Base-by-base conservation (phyloP, 2,329 filamentous ascomycete genomes). In the Rutstroemia sp. region DNA sequence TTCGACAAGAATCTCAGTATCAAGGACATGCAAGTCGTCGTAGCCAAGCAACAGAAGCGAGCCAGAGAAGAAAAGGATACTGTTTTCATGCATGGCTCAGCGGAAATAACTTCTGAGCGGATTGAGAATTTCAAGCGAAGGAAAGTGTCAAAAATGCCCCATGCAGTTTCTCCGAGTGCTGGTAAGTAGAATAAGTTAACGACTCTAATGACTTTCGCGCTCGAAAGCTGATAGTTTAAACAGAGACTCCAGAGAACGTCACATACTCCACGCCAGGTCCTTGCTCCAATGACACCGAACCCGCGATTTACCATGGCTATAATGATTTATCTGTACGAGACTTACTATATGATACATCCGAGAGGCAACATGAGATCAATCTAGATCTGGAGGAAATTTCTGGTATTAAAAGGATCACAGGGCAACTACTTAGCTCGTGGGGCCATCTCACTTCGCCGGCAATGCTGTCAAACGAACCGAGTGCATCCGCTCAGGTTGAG, bases 11-110 rank as follows among this genome's bases (percentile, higher is more conserved):
- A 58, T 25, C n/a, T 58, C 4, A 17, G 30, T 10, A 30, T 38
- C 16, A n/a, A 51, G 8, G 47, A 51, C 4, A 58, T 55, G 51
- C 48, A 48, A 21, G n/a, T 51, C 42, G 40, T 58, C 14, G 47
- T 58, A 4, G 42, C 27, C 14, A 48, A 42, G 12, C 5, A 51
- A 23, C 19, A 48, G 12, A 49, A 48, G 10, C 30, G 44, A 14
- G 17, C 14, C 14, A 16, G 27, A 19, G 34, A 48, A 27, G 42
- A 42, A 5, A 52, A 55, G 27, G 30, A 54, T 4, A 52, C 42
- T 4, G 23, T 16, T 16, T 46, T 58, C 40, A 42, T 44, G 3
- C 23, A 51, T 39, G 27, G 44, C 12, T 9, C 17, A 4, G 6
- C 9, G 2, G 30, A 54, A n/a, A 30, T 55, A 1, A 2, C 40